A percentile compares a stretch with the other conserved stretches of the same genome.
phyloP scores from a whole-genome alignment of 352 stramenopile species.

The Globisporangium yorkense region DNA sequence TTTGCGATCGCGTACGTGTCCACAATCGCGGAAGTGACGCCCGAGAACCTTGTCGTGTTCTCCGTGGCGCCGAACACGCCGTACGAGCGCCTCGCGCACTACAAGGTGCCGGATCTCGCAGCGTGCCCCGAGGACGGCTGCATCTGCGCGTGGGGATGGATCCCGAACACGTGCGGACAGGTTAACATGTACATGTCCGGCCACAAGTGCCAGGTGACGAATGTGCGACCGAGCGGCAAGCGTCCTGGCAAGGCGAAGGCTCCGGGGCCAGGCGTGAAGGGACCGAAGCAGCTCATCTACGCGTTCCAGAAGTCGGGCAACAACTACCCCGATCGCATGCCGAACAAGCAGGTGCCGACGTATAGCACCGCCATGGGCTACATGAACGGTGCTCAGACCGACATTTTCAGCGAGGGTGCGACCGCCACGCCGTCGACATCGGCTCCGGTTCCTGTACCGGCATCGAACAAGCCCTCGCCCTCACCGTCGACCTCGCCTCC shows the following conservation, averaged over 20 bases:
- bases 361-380: slow-evolving; percentile 1
- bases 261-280: neutral
- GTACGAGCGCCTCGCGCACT: slow-evolving; percentile 1
- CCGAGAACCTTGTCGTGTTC: slow-evolving; percentile 2
- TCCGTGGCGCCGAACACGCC: slow-evolving; percentile 1
- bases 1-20: slow-evolving; percentile 3
- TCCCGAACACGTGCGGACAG: neutral
- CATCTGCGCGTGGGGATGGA: slow-evolving; percentile 3
- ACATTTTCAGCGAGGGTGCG: neutral
- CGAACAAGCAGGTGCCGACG: slow-evolving; percentile 3
- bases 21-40: neutral
- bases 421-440: neutral
- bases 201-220: slow-evolving; percentile 3
- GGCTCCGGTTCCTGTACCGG: neutral
- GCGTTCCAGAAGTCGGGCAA: slow-evolving; percentile 4
- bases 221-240: neutral
- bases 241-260: neutral
- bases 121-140: slow-evolving; percentile 1
- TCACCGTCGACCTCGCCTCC: too few relatives aligned
- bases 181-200: slow-evolving; percentile 5
- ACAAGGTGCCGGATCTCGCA: slow-evolving; percentile 1
- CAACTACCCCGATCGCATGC: slow-evolving; percentile 1
- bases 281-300: slow-evolving; percentile 5
- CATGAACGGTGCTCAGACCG: slow-evolving; percentile 1
- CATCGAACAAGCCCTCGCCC: too few relatives aligned